Conservation (phyloP, 116 monocot species). For the Posidonia oceanica region DNA sequence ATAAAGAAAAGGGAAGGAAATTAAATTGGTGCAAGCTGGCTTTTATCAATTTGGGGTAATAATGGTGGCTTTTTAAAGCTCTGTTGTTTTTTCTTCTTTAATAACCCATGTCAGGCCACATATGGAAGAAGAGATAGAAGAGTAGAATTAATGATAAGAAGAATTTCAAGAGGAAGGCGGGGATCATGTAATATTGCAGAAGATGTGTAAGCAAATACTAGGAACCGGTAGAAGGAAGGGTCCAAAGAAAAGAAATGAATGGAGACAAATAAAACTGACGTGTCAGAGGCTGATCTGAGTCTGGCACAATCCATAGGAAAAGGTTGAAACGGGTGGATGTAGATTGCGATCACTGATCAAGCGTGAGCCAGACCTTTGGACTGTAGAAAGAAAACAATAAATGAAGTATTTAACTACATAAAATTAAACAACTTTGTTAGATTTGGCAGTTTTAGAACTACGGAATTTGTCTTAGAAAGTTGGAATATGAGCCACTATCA, state of each 20-base stretch:
- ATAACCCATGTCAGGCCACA: slow-evolving; percentile 5
- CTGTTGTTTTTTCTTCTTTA: slow-evolving; percentile 9
- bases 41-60: slow-evolving; percentile 6
- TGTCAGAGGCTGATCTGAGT: slow-evolving; percentile 6
- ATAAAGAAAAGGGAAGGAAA: background rate
- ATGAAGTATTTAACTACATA: background rate
- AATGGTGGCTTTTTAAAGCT: slow-evolving; percentile 1
- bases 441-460: too few species aligned
- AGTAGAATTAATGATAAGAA: too few species aligned
- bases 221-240: background rate
- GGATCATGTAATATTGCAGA: background rate
- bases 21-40: slow-evolving; percentile 9
- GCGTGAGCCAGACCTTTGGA: background rate
- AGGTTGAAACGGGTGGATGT: background rate
- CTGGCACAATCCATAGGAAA: slow-evolving; percentile 6
- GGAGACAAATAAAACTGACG: slow-evolving; percentile 5
- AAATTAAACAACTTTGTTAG: too few species aligned
- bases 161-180: background rate
- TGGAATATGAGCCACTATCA: too few species aligned
- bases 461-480: too few species aligned
- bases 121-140: background rate
- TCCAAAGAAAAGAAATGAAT: background rate
- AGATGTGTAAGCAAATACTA: too few species aligned
- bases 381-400: background rate
- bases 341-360: background rate